Conservation (phyloP, 257 asterid genomes). For the Nicotiana knightiana region DNA sequence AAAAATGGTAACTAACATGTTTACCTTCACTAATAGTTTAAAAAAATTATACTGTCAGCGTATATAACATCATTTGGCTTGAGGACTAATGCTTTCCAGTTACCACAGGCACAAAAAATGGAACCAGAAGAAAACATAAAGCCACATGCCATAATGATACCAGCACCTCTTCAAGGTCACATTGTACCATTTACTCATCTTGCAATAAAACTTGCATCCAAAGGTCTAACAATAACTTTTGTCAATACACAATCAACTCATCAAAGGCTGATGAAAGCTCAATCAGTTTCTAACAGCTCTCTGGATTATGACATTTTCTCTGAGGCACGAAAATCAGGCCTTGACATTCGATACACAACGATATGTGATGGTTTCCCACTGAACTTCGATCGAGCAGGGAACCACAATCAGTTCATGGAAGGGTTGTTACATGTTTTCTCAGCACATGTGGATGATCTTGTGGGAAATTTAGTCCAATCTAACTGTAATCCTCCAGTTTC, state of each 20-base stretch:
- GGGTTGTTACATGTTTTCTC: constrained; percentile 23
- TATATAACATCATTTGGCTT: not conserved
- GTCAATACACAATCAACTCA: constrained; percentile 25
- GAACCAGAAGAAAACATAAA: constrained; percentile 1
- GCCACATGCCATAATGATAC: constrained; percentile 22
- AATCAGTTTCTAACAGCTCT: not conserved
- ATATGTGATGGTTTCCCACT: constrained; percentile 49
- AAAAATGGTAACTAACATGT: not conserved
- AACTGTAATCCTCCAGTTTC: constrained; percentile 12
- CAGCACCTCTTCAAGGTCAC: constrained; percentile 38
- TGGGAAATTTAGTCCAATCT: constrained; percentile 14
- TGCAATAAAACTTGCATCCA: constrained; percentile 29
- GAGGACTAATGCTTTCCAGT: not conserved
- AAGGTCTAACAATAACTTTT: constrained; percentile 32
- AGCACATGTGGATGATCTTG: constrained; percentile 31
- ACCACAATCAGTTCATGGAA: constrained; percentile 19
- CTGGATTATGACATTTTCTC: constrained; percentile 31
- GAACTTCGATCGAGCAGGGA: constrained; percentile 24
- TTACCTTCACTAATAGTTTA: not conserved
- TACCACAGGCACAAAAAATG: not conserved
- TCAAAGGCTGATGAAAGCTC: constrained; percentile 16
- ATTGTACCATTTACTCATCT: constrained; percentile 23
- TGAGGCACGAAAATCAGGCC: constrained; percentile 39
- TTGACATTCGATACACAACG: constrained; percentile 51
- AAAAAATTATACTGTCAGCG: not conserved